Base-by-base conservation (phyloP, 2,329 filamentous ascomycete genomes). In the Scytalidium lignicola region DNA sequence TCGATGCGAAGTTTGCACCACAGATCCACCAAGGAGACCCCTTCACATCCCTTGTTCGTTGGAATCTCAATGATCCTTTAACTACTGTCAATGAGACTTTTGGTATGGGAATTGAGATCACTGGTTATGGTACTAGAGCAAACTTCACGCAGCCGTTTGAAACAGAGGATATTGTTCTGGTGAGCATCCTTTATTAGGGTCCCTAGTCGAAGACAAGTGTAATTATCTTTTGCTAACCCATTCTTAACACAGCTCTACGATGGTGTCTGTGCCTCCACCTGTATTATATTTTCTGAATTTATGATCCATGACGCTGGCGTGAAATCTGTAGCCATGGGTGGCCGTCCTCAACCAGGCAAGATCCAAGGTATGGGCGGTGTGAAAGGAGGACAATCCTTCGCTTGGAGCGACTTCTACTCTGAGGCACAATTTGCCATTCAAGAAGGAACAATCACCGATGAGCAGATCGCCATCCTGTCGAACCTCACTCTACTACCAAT, bases 361-460 rank as follows among this genome's bases (percentile, higher is more conserved):
- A 86, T 84, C 69, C 80, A 85, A 67, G 75, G 73, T 3, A 71
- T 85, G 17, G 82, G 83, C n/a, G 84, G 83, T n/a, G 75, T 80
- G 43, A 82, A 84, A 58, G 84, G 83, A 26, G 67, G 69, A 0
- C 70, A 75, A 50, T 61, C 57, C 18, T 28, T 53, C n/a, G 15
- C 12, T 3, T 64, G 52, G 21, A 8, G 20, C 1, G 47, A 51
- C 18, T 57, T 64, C 28, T 55, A 56, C 29, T 12, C 15, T 23
- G 45, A 54, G 15, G 58, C 53, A 1, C 51, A 58, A 41, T 37
- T 37, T 17, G n/a, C n/a, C 12, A 37, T 37, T 17, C 6, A 37
- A 37, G 5, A 37, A 7, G 32, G 32, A 15, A 47, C 22, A 1
- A 44, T 44, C 10, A 47, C 52, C 13, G 41, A 51, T 2, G 49